These are phyloP conservation scores for Cladorrhinum sp. DNA, from an alignment of 2,329 filamentous ascomycete species.

Conservation along the genomic window DNA sequence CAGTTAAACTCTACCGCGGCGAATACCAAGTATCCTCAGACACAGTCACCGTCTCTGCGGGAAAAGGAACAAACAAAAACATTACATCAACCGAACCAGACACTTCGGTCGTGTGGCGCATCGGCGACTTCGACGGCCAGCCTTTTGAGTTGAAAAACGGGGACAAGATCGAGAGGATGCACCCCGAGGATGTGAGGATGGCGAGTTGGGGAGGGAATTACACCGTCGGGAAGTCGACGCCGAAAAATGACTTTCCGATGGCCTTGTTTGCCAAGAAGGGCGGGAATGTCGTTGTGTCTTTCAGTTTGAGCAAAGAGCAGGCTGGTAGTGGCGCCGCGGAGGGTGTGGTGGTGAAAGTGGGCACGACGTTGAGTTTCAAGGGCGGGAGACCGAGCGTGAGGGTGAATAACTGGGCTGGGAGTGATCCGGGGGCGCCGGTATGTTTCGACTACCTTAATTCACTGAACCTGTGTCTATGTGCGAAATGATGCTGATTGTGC, in stretches of 20 bases:
- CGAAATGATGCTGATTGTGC: conserved; percentile 36
- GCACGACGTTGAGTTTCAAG: conserved; percentile 55
- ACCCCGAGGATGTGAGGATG: conserved; percentile 55
- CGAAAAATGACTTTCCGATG: conserved; percentile 54
- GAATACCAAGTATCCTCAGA: conserved; percentile 51
- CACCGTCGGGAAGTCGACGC: conserved; percentile 47
- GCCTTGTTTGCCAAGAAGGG: conserved; percentile 51
- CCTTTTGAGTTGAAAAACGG: conserved; percentile 56
- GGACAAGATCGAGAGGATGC: conserved; percentile 56
- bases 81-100: conserved; percentile 49
- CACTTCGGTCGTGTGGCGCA: conserved; percentile 55
- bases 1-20: conserved; percentile 56
- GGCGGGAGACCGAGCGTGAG: conserved; percentile 49
- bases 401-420: conserved; percentile 33
- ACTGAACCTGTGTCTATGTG: too few species aligned
- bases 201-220: conserved; percentile 50
- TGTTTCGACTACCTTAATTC: conserved; percentile 40
- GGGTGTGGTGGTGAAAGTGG: conserved; percentile 47
- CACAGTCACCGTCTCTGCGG: conserved; percentile 47
- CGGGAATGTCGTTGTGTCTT: conserved; percentile 47
- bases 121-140: conserved; percentile 57
- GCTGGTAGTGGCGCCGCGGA: too few species aligned
- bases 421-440: conserved; percentile 32
- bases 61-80: conserved; percentile 42
- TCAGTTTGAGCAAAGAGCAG: conserved; percentile 42